Evolutionary conservation across 2,329 filamentous ascomycete genomes (phyloP).

Genomic region (Bipolaris gigantea): DNA sequence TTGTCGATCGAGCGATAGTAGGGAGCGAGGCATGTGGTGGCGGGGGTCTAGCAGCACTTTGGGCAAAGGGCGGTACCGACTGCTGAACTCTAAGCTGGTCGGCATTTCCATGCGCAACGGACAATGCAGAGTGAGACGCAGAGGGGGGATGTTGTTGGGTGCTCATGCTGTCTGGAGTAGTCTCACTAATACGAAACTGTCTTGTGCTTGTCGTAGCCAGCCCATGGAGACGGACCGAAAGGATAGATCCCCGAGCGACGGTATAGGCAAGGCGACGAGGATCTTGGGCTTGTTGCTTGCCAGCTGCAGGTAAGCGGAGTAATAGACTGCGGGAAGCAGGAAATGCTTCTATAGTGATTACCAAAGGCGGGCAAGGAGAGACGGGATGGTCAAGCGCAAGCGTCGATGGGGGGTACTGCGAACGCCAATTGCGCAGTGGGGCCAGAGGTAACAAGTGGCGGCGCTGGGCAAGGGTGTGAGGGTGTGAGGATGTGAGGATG

Average conservation of each 20-base stretch:
- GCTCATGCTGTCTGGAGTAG: constrained; percentile 3
- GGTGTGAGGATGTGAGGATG: too few relatives aligned
- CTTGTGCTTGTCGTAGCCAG: background rate
- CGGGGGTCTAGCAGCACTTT: constrained; percentile 18
- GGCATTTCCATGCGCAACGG: constrained; percentile 8
- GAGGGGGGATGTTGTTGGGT: constrained; percentile 16
- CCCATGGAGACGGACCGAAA: constrained; percentile 8
- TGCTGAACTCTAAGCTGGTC: background rate
- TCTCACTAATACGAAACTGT: constrained; percentile 4
- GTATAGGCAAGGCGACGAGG: background rate
- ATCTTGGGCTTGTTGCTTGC: background rate
- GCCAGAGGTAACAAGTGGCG: background rate
- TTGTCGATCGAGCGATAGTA: constrained; percentile 24
- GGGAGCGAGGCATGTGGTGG: constrained; percentile 11
- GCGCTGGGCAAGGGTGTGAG: too few relatives aligned
- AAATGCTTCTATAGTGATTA: background rate
- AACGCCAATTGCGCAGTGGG: background rate
- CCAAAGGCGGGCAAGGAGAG: background rate
- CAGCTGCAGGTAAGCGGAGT: constrained; percentile 4
- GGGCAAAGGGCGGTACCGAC: constrained; percentile 11
- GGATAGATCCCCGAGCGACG: background rate
- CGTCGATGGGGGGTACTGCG: background rate
- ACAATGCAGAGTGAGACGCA: constrained; percentile 11
- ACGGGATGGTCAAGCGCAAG: background rate
- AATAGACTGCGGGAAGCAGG: background rate